Conservation (phyloP, 805 yeast species). For the Wickerhamiella bombiphila region DNA sequence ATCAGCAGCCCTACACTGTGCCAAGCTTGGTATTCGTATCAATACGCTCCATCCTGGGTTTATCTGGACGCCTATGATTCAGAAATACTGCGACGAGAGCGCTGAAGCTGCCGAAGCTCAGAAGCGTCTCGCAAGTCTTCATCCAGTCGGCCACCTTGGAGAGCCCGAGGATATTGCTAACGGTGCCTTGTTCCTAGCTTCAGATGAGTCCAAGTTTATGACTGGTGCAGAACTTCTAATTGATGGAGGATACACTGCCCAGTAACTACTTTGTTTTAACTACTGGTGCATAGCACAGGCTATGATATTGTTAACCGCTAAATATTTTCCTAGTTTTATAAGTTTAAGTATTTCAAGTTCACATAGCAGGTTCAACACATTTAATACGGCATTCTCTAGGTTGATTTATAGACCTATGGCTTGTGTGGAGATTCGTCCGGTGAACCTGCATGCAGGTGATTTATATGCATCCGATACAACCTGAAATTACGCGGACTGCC, state of each 20-base stretch:
- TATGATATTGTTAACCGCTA: no score
- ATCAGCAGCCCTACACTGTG: slow-evolving; percentile 79
- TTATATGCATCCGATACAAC: no score
- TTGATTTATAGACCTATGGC: no score
- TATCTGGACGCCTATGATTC: slow-evolving; percentile 52
- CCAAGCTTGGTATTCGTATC: slow-evolving; percentile 60
- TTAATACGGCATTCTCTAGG: no score
- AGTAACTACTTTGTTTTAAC: no score
- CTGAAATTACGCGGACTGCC: no score
- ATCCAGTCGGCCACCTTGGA: slow-evolving; percentile 53
- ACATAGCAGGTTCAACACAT: no score
- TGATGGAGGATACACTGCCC: slow-evolving; percentile 64
- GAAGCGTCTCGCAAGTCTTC: slow-evolving; percentile 32
- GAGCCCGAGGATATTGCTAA: slow-evolving; percentile 61
- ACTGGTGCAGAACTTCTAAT: slow-evolving; percentile 65
- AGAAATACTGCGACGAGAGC: slow-evolving; percentile 15
- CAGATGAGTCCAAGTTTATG: slow-evolving; percentile 65
- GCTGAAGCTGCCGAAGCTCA: slow-evolving; percentile 24
- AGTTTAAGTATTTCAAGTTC: no score
- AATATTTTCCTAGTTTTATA: no score
- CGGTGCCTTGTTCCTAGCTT: slow-evolving; percentile 64
- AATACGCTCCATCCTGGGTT: slow-evolving; percentile 80
- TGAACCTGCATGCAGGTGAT: no score
- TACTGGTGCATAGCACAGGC: no score
- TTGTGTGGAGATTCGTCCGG: no score